phyloP scores from a whole-genome alignment of 495 filamentous ascomycete species.

The Chaetomidium leptoderma region DNA sequence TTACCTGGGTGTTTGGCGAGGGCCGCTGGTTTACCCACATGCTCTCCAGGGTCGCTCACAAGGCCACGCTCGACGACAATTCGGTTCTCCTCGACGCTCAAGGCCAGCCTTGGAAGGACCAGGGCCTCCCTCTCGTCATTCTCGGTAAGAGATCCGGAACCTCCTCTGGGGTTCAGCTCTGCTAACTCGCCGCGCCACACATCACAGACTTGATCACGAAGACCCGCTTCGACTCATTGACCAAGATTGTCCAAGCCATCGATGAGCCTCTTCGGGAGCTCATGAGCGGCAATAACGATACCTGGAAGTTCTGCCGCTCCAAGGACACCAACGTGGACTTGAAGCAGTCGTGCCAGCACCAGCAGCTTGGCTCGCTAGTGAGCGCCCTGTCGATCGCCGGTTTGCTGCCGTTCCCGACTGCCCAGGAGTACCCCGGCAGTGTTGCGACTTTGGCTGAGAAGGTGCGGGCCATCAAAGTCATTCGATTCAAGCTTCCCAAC shows the following conservation, averaged over 20 bases:
- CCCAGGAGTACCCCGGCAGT: conserved; percentile 17
- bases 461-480: conserved; percentile 13
- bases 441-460: conserved; percentile 8
- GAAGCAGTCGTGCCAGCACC: conserved; percentile 18
- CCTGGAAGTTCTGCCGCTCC: conserved; percentile 14
- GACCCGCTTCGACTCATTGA: conserved; percentile 2
- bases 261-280: conserved; percentile 3
- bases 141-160: conserved; percentile 16
- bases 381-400: conserved; percentile 8
- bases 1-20: conserved; percentile 26
- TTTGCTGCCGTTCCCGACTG: conserved; percentile 14
- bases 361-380: conserved; percentile 26
- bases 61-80: conserved; percentile 11
- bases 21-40: conserved; percentile 15
- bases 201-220: conserved; percentile 16
- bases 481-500: conserved; percentile 19
- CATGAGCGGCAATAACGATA: not conserved
- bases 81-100: conserved; percentile 11
- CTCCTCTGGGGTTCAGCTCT: not conserved
- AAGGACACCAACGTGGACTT: conserved; percentile 6
- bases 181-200: not conserved
- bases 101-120: conserved; percentile 17
- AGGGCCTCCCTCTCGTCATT: conserved; percentile 13
- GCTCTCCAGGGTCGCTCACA: conserved; percentile 17
- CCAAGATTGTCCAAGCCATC: conserved; percentile 7